Base-by-base conservation (phyloP, 2,329 filamentous ascomycete species). In the Fusarium odoratissimum region DNA sequence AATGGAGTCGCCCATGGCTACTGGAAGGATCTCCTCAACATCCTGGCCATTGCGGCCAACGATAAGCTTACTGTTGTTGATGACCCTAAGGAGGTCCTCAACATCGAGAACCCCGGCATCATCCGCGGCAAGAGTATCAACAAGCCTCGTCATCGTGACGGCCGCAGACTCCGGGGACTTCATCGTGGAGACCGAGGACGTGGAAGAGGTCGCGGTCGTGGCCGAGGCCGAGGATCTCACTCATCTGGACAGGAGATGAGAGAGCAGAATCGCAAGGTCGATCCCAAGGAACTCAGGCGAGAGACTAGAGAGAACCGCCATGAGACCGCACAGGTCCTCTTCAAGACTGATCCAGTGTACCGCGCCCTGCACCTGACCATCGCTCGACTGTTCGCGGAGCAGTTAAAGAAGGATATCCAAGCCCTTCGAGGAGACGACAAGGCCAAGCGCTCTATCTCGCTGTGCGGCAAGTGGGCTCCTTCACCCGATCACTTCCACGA, bases 401-500 rank as follows among this genome's bases (percentile, higher is more conserved):
- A 90, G 80, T 82, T 91, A 5, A 80, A 83, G 46, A 69, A 76
- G 3, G 89, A 91, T 74, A 70, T 86, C 5, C 72, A 69, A 1
- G 76, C 83, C 1, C 81, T 90, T 2, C 75, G 80, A 8, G 81
- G 80, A 21, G 76, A 77, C 14, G 81, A 85, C 35, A 75, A 80
- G 46, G 82, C 83, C 11, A 82, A 83, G 72, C 82, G 81, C 31
- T 78, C 77, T 19, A 84, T 91, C 60, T 89, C 87, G 0, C 83
- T 91, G 0, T 89, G 87, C 61, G 88, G 84, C 5, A 91, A 91
- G 68, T 91, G 89, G 89, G 87, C 88, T 2, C 89, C 89, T 3
- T 85, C 86, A 1, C 83, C 86, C 23, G 84, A 84, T 38, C 83
- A 82, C 41, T 88, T 88, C 71, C 88, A 90, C 71, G 89, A 91